Conservation (phyloP, 2,329 filamentous ascomycete species). For the Botryotinia globosa region DNA sequence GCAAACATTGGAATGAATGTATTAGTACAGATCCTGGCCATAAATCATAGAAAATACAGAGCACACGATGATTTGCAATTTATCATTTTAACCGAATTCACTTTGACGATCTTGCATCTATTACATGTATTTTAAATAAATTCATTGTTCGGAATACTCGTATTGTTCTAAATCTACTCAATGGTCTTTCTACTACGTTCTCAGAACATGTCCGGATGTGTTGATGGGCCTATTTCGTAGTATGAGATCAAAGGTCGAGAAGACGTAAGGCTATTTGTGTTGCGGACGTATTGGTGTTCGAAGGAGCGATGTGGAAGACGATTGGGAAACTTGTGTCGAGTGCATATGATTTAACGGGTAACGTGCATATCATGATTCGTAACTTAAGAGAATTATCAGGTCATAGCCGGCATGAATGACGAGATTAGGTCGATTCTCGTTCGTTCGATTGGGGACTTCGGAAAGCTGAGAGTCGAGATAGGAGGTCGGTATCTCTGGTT, state of each 20-base stretch:
- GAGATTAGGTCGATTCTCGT: conserved; percentile 43
- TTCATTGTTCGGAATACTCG: conserved; percentile 18
- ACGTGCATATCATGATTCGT: conserved; percentile 34
- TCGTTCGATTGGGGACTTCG: conserved; percentile 38
- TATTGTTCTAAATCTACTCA: conserved; percentile 20
- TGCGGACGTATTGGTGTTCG: conserved; percentile 21
- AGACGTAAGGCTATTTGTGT: conserved; percentile 27
- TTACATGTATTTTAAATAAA: background rate
- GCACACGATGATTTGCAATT: background rate
- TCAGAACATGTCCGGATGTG: conserved; percentile 31
- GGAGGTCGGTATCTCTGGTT: conserved; percentile 40
- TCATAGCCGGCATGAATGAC: conserved; percentile 40
- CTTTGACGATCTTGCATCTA: conserved; percentile 2
- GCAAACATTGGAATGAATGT: background rate
- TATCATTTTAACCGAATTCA: background rate
- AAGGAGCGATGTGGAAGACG: conserved; percentile 34
- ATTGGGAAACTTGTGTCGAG: conserved; percentile 26
- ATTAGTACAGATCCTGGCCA: background rate
- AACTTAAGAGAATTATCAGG: conserved; percentile 38
- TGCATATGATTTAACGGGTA: conserved; percentile 25
- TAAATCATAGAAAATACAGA: background rate
- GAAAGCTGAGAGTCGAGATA: conserved; percentile 39
- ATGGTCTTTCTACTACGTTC: conserved; percentile 33
- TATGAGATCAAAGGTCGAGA: conserved; percentile 26
- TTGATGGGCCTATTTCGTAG: conserved; percentile 26